A percentile compares a stretch with the other conserved stretches of the same genome.
These are phyloP conservation scores for Coemansia sp. DNA, from an alignment of 192 early-diverging fungal species.

Conservation along the genomic window DNA sequence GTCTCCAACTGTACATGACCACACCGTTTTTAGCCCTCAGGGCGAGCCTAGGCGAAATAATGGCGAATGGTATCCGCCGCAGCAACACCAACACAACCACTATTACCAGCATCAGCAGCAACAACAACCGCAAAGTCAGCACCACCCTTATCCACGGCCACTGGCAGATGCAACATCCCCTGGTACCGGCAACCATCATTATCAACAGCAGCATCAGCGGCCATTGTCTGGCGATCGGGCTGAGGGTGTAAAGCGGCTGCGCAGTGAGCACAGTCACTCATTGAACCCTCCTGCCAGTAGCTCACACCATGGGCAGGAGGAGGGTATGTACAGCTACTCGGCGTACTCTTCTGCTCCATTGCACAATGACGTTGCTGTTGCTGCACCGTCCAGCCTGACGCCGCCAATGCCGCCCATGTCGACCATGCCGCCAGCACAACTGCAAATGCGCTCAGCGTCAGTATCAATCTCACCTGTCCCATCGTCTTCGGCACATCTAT, in stretches of 20 bases:
- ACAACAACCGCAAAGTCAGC: conserved; percentile 9
- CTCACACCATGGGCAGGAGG: background rate
- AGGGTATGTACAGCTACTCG: background rate
- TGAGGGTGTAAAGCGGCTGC: conserved; percentile 24
- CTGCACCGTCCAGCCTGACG: background rate
- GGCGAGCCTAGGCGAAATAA: conserved; percentile 3
- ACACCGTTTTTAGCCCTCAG: background rate
- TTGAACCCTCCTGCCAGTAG: background rate
- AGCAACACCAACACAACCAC: conserved; percentile 4
- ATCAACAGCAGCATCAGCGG: conserved; percentile 2
- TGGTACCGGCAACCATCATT: background rate
- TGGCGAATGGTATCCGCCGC: conserved; percentile 11
- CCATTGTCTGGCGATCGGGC: conserved; percentile 13
- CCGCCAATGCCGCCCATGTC: background rate
- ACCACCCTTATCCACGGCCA: background rate
- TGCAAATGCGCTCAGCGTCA: conserved; percentile 11
- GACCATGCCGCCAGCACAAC: background rate
- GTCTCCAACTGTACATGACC: background rate
- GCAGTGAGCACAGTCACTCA: conserved; percentile 12
- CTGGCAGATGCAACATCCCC: background rate
- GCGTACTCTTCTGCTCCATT: background rate
- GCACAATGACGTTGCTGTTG: background rate
- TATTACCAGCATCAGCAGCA: conserved; percentile 10
- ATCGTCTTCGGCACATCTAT: conserved; percentile 3
- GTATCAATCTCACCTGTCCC: conserved; percentile 25